Conservation (phyloP, 768 basidiomycete genomes). For the Russula ochroleuca region DNA sequence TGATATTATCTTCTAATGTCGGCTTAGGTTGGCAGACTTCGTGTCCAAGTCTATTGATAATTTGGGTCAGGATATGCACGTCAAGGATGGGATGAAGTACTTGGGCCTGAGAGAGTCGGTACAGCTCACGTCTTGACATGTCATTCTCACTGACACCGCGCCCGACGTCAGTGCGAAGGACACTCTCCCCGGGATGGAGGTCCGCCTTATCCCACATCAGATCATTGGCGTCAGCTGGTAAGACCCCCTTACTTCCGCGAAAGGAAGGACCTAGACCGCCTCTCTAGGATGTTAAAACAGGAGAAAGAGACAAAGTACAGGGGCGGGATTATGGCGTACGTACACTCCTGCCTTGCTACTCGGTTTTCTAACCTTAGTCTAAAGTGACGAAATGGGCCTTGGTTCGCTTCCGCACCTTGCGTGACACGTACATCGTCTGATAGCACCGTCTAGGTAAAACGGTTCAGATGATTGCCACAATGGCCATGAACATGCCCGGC, state of each 20-base stretch:
- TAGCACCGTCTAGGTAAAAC: conserved; percentile 49
- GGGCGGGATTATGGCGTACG: conserved; percentile 62
- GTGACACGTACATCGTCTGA: conserved; percentile 2
- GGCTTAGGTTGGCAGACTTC: conserved; percentile 54
- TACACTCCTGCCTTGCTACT: conserved; percentile 17
- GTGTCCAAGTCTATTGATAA: conserved; percentile 58
- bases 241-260: conserved; percentile 18
- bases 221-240: conserved; percentile 72
- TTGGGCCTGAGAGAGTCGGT: conserved; percentile 50
- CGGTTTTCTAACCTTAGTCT: not conserved
- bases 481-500: conserved; percentile 59
- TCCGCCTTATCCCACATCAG: conserved; percentile 69
- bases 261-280: no score
- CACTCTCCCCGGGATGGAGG: conserved; percentile 62
- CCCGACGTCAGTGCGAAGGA: conserved; percentile 43
- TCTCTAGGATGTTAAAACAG: conserved; percentile 59
- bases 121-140: not conserved
- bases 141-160: conserved; percentile 11
- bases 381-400: conserved; percentile 64
- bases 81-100: conserved; percentile 49
- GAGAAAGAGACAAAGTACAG: conserved; percentile 45
- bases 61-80: conserved; percentile 48
- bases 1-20: not conserved
- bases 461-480: conserved; percentile 76
- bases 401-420: conserved; percentile 34